A percentile compares a stretch with the other conserved stretches of the same genome.
phyloP scores from a whole-genome alignment of 768 basidiomycete genomes.

The Tricholoma sp. region DNA sequence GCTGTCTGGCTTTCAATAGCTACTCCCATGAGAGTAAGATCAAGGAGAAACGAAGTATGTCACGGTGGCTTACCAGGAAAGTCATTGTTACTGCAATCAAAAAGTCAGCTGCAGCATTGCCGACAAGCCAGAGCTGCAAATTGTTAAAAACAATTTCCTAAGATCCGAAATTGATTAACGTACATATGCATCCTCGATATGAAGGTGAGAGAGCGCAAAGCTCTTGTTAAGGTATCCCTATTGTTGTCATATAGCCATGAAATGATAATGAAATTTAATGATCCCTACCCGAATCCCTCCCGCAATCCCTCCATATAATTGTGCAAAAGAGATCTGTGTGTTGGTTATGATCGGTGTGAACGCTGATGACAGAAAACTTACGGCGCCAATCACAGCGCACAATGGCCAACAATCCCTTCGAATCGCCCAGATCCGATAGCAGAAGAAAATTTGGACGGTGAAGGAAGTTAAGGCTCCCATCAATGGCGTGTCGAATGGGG shows the following conservation, averaged over 20 bases:
- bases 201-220: constrained; percentile 3
- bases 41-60: background rate
- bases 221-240: constrained; percentile 4
- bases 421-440: constrained; percentile 25
- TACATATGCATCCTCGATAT: constrained; percentile 10
- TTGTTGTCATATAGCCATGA: no score
- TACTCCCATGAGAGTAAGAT: background rate
- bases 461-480: constrained; percentile 20
- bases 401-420: constrained; percentile 7
- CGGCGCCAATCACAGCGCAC: constrained; percentile 9
- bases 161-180: background rate
- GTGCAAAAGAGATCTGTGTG: constrained; percentile 10
- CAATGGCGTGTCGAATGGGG: constrained; percentile 22
- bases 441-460: constrained; percentile 26
- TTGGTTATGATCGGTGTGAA: background rate
- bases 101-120: constrained; percentile 17
- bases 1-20: background rate
- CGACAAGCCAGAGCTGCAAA: constrained; percentile 20
- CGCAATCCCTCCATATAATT: constrained; percentile 14
- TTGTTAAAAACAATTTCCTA: background rate
- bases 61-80: constrained; percentile 11
- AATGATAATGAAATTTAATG: background rate
- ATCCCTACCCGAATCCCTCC: constrained; percentile 10
- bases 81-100: constrained; percentile 19
- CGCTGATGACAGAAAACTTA: background rate